Evolutionary conservation across 1,139 yeast genomes (phyloP), one percentile per base, ranked within the genome.

Genomic region (Yamadazyma conglobata): DNA sequence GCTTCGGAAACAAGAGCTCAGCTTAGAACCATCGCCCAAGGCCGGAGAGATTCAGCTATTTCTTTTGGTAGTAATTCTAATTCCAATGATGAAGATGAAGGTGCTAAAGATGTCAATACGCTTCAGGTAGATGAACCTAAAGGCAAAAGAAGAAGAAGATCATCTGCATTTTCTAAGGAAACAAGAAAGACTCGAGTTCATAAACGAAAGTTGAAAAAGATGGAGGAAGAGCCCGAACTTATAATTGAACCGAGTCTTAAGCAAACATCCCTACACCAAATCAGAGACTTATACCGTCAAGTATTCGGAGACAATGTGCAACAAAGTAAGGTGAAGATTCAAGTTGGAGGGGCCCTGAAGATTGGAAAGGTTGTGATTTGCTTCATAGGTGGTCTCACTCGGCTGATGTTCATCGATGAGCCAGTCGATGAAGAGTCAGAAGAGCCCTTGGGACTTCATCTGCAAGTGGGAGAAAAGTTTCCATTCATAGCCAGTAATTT

Each of bases 331-430:
- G 31, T 31, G 4, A 10, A 11, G n/a, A 39, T 43, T 6, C 50
- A 57, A 4, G 70, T 77, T 3, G 18, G 28, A 9, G 52, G 52
- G 17, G 69, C 73, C 70, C 45, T 68, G 12, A 56, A 56, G 13
- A 44, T 77, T 10, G 53, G 35, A 9, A 73, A 74, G 32, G 70
- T 81, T 3, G 78, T 85, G 1, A 60, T 77, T n/a, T 58, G 86
- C 9, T 59, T 79, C 33, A 70, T 77, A 3, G 87, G 91, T 0
- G 95, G 95, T 0, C 50, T 87, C 11, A 19, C 20, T 1, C 27
- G 37, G 22, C 27, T 53, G 3, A 67, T 66, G 32, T 70, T 77
- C 42, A 11, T 38, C 7, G 30, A 19, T 6, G 22, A 14, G 15
- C 19, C 7, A 8, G n/a, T 14, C 11, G 25, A 11, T 10, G 26